A percentile compares a stretch with the other conserved stretches of the same genome.
phyloP scores from a whole-genome alignment of 179 eudicot genomes.

The Gypsophila paniculata region DNA sequence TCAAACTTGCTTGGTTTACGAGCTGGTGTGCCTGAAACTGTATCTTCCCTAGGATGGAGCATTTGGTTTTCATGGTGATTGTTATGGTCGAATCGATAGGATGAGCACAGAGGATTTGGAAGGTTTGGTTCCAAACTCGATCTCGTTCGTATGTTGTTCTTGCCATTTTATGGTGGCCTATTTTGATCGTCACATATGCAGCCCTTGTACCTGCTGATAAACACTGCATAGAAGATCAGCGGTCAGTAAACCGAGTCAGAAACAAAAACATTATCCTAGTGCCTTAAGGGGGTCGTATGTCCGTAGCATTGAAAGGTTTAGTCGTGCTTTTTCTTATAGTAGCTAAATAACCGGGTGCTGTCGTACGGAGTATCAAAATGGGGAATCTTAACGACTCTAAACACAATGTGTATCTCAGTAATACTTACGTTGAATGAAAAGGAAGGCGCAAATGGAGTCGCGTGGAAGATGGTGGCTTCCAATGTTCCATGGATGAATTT shows the following conservation, averaged over 20 bases:
- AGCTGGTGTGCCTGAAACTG: constrained; percentile 53
- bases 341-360: too few species aligned
- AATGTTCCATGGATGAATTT: constrained; percentile 85
- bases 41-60: constrained; percentile 54
- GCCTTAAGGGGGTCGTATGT: background rate
- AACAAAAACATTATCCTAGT: background rate
- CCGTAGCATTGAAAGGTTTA: too few species aligned
- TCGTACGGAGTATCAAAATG: too few species aligned
- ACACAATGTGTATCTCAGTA: background rate
- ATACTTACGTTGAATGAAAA: constrained; percentile 53
- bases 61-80: constrained; percentile 64
- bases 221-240: constrained; percentile 48
- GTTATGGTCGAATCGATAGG: constrained; percentile 56
- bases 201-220: constrained; percentile 46
- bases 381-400: background rate
- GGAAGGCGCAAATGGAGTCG: constrained; percentile 53
- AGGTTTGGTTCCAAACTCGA: constrained; percentile 87
- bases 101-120: constrained; percentile 84
- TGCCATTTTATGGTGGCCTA: constrained; percentile 63
- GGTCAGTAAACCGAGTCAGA: background rate
- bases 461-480: constrained; percentile 80
- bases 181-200: constrained; percentile 68
- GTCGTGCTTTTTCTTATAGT: too few species aligned
- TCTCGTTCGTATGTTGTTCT: constrained; percentile 52
- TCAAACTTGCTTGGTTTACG: constrained; percentile 49